phyloP scores from a whole-genome alignment of 2,329 filamentous ascomycete genomes.

The Penicillium glabrum region DNA sequence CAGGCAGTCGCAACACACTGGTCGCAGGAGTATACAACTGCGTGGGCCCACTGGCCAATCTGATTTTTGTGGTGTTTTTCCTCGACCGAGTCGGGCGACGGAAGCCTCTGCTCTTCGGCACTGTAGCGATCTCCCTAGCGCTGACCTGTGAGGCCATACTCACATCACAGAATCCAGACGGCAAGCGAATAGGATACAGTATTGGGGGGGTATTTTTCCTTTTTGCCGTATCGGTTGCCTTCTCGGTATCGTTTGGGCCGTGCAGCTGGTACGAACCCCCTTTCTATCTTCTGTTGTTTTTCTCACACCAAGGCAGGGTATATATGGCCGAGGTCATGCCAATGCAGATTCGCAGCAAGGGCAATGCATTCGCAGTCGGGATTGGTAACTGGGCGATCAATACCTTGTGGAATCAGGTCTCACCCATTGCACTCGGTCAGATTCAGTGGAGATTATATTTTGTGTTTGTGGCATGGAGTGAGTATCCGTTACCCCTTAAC shows the following conservation, averaged over 20 bases:
- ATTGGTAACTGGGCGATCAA: constrained; percentile 61
- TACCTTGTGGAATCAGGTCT: constrained; percentile 60
- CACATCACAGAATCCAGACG: constrained; percentile 52
- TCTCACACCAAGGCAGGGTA: constrained; percentile 50
- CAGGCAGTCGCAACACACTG: constrained; percentile 53
- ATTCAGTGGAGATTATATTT: constrained; percentile 59
- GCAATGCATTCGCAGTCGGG: constrained; percentile 58
- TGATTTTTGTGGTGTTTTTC: constrained; percentile 56
- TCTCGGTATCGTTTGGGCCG: constrained; percentile 60
- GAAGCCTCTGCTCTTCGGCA: constrained; percentile 56
- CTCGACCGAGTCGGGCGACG: constrained; percentile 55
- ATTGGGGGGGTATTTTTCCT: constrained; percentile 65
- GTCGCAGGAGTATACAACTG: constrained; percentile 63
- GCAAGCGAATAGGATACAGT: constrained; percentile 48
- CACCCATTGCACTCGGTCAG: constrained; percentile 51
- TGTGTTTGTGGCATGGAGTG: constrained; percentile 56
- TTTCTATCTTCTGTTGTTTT: not conserved
- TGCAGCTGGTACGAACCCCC: constrained; percentile 27
- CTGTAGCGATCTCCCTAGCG: constrained; percentile 55
- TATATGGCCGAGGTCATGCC: constrained; percentile 68
- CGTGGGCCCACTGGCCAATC: constrained; percentile 47
- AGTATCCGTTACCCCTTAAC: constrained; percentile 7
- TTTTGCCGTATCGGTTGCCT: constrained; percentile 62
- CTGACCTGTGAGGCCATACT: constrained; percentile 61
- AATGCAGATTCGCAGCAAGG: constrained; percentile 62